Conservation (phyloP, 331 rosid genomes). For the Pyrus hybrid region DNA sequence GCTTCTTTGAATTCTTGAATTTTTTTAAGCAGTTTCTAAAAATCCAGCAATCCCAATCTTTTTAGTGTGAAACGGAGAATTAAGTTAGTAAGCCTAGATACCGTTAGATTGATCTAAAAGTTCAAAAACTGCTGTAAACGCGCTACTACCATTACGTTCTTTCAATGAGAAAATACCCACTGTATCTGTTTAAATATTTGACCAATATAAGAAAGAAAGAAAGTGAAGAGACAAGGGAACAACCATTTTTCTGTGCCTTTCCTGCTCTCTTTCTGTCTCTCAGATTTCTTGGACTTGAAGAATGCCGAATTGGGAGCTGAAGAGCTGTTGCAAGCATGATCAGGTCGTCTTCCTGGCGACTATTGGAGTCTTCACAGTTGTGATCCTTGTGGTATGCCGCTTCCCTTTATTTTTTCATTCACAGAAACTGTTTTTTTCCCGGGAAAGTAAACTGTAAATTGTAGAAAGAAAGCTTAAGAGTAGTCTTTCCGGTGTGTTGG, state of each 20-base stretch:
- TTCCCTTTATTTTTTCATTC: not conserved
- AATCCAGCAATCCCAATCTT: too few species aligned
- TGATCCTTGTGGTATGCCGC: conserved; percentile 54
- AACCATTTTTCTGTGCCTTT: not conserved
- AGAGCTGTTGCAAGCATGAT: conserved; percentile 64
- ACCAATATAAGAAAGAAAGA: not conserved
- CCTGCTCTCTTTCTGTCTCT: not conserved
- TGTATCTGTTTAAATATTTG: not conserved
- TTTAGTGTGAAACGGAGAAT: too few species aligned
- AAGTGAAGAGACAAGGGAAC: not conserved
- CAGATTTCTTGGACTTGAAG: not conserved
- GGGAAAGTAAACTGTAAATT: not conserved
- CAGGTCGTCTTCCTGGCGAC: conserved; percentile 62
- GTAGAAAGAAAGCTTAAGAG: not conserved
- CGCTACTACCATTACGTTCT: not conserved
- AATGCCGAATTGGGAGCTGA: conserved; percentile 88
- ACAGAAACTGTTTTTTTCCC: not conserved
- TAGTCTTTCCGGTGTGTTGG: not conserved
- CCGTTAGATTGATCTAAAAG: too few species aligned
- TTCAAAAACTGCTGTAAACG: not conserved
- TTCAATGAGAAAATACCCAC: not conserved
- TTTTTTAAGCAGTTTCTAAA: too few species aligned
- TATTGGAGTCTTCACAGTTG: conserved; percentile 61
- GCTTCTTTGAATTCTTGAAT: too few species aligned
- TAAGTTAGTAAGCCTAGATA: too few species aligned